Conservation (phyloP, 192 early-diverging fungal genomes). For the Phlyctochytrium planicorne region DNA sequence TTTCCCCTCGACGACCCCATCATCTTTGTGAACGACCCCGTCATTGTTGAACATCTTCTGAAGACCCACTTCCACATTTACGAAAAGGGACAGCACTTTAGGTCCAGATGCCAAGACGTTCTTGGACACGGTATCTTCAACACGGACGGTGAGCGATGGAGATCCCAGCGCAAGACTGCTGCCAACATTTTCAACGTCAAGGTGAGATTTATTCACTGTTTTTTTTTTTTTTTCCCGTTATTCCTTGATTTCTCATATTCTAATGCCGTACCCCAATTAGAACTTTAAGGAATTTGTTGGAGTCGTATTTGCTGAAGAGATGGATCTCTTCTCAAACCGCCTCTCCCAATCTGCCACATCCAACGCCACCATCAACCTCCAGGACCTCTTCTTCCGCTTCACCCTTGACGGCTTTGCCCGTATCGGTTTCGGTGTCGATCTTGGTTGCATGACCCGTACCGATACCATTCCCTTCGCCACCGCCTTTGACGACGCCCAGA, state of each 20-base stretch:
- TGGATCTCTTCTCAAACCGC: constrained; percentile 13
- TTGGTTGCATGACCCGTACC: background rate
- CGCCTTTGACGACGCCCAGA: constrained; percentile 35
- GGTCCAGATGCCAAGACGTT: constrained; percentile 38
- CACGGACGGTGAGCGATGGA: constrained; percentile 67
- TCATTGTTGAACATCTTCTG: constrained; percentile 33
- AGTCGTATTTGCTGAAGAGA: constrained; percentile 33
- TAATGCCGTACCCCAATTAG: background rate
- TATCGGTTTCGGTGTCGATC: constrained; percentile 32
- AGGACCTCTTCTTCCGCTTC: constrained; percentile 39
- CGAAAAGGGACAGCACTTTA: constrained; percentile 26
- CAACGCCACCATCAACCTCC: constrained; percentile 25
- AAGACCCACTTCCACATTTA: constrained; percentile 40
- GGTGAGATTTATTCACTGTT: constrained; percentile 1
- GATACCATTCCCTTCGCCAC: constrained; percentile 22
- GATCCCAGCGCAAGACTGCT: constrained; percentile 54
- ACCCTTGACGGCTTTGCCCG: constrained; percentile 36
- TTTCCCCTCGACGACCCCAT: constrained; percentile 6
- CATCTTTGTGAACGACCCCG: constrained; percentile 28
- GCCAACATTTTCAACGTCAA: constrained; percentile 45
- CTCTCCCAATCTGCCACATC: constrained; percentile 18
- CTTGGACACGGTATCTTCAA: constrained; percentile 73
- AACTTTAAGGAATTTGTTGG: constrained; percentile 38
- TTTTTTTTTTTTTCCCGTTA: too few species aligned
- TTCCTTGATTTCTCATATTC: background rate